Evolutionary conservation across 2,329 filamentous ascomycete genomes (phyloP).

Genomic region (Sclerotinia nivalis): DNA sequence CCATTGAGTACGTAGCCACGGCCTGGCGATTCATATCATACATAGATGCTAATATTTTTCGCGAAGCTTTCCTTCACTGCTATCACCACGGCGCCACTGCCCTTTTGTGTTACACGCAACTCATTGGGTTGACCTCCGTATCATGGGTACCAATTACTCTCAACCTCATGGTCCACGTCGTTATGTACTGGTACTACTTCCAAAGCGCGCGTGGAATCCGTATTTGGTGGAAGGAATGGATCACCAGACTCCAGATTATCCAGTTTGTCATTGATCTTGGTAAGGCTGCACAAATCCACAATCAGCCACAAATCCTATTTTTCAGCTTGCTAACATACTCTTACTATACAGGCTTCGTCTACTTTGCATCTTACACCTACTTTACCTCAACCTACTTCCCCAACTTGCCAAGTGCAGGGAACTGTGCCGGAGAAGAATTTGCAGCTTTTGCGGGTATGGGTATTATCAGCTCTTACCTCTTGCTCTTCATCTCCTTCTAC

Average conservation of each 20-base stretch:
- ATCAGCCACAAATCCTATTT: conserved; percentile 19
- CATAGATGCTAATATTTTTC: conserved; percentile 40
- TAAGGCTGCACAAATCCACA: conserved; percentile 45
- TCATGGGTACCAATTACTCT: conserved; percentile 94
- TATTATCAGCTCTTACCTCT: conserved; percentile 90
- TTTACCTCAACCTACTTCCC: conserved; percentile 90
- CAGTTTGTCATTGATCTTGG: conserved; percentile 97
- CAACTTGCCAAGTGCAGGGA: conserved; percentile 78
- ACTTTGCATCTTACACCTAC: conserved; percentile 99
- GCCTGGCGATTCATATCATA: neutral
- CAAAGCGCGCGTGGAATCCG: conserved; percentile 92
- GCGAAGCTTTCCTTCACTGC: conserved; percentile 89
- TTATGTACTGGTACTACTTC: conserved; percentile 99
- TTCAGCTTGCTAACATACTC: conserved; percentile 27
- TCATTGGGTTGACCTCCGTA: conserved; percentile 87
- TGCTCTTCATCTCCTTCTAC: conserved; percentile 99
- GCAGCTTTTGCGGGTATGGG: conserved; percentile 89
- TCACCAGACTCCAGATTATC: conserved; percentile 93
- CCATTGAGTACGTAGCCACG: conserved; percentile 66
- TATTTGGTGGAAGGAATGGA: conserved; percentile 99
- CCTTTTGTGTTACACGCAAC: conserved; percentile 95
- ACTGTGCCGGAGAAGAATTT: conserved; percentile 95
- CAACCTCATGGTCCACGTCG: conserved; percentile 91
- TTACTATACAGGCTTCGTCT: conserved; percentile 76
- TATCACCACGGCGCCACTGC: conserved; percentile 98